A percentile compares a stretch with the other conserved stretches of the same genome.
Evolutionary conservation across 2,329 filamentous ascomycete genomes (phyloP).

Genomic region (Cephalotrichum gorgonifer): DNA sequence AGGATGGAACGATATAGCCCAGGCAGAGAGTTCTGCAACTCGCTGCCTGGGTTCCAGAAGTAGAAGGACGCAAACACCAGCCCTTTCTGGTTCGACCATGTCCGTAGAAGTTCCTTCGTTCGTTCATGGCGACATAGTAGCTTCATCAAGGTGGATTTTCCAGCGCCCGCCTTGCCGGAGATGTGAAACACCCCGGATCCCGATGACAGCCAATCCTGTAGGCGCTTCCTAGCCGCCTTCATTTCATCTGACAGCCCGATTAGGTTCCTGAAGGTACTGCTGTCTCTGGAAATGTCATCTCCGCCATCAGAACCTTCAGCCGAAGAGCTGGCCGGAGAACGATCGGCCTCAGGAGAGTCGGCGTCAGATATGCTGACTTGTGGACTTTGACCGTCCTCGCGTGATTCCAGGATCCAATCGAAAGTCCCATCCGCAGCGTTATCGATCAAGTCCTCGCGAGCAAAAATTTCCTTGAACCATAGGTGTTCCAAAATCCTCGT

Average conservation of each 20-base stretch:
- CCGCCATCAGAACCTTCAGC: no score
- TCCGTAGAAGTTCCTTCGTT: not conserved
- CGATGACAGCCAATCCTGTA: constrained; percentile 1
- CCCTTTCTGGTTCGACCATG: not conserved
- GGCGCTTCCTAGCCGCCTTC: not conserved
- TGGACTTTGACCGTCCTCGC: no score
- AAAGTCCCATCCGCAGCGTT: not conserved
- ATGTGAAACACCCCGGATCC: constrained; percentile 3
- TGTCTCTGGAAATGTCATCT: no score
- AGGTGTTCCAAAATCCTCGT: constrained; percentile 2
- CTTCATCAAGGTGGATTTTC: constrained; percentile 7
- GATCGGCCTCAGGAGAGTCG: no score
- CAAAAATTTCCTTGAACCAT: not conserved
- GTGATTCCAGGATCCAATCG: not conserved
- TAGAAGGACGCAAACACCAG: constrained; percentile 6
- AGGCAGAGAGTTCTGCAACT: constrained; percentile 2
- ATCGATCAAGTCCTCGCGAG: not conserved
- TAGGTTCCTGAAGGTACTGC: no score
- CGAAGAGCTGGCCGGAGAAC: no score
- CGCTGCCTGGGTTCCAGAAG: constrained; percentile 7
- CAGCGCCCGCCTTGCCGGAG: constrained; percentile 6
- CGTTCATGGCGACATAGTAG: not conserved
- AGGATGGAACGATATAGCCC: constrained; percentile 4
- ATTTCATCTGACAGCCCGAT: constrained; percentile 24
- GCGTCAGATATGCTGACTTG: no score